Conservation (phyloP, 345 rosid genomes). For the Brassica incana region DNA sequence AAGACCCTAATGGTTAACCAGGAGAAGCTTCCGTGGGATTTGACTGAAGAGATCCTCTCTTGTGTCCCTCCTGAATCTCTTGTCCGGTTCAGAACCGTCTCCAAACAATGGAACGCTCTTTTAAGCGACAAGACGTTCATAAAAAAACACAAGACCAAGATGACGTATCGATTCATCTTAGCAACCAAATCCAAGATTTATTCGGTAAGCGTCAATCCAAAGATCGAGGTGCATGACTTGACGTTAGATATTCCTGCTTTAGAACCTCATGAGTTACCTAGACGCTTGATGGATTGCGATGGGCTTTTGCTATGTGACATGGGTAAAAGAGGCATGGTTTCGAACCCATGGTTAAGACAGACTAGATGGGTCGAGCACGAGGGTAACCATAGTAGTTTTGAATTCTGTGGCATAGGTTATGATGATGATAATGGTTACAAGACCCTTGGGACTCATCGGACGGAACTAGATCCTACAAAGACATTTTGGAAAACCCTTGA, state of each 20-base stretch:
- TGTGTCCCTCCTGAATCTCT: not conserved
- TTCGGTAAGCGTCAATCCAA: constrained; percentile 12
- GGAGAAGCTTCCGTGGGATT: not conserved
- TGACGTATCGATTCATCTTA: constrained; percentile 12
- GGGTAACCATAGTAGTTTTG: no score
- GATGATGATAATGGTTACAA: constrained; percentile 5
- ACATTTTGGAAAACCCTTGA: not conserved
- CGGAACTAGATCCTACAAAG: not conserved
- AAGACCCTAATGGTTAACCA: not conserved
- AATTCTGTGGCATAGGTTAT: not conserved
- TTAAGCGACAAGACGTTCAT: not conserved
- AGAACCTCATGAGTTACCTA: not conserved
- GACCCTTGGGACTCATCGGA: not conserved
- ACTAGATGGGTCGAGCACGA: not conserved
- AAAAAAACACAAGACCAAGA: constrained; percentile 12
- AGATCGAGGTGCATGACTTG: constrained; percentile 5
- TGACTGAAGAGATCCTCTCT: not conserved
- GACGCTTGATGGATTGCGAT: not conserved
- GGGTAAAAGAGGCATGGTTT: not conserved
- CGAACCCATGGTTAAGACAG: not conserved
- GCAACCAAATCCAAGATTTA: constrained; percentile 15
- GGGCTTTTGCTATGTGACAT: not conserved
- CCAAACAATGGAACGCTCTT: not conserved
- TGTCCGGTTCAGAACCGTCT: not conserved
- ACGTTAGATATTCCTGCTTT: not conserved